phyloP scores from a whole-genome alignment of 176 grass and related monocot genomes.

The Raddia guianensis region DNA sequence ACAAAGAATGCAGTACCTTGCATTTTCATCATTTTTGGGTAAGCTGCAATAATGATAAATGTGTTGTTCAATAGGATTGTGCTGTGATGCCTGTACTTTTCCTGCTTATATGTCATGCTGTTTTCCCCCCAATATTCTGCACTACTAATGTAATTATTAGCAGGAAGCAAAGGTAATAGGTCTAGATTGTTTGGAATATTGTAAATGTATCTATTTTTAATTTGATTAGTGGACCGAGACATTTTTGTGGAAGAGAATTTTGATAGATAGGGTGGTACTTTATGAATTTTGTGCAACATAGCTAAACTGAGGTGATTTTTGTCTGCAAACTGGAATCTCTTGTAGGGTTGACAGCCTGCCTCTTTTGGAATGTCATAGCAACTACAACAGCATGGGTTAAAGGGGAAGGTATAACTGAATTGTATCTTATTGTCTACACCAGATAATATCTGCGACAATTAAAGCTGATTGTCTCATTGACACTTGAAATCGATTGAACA shows the following conservation, averaged over 20 bases:
- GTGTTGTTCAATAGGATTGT: neutral
- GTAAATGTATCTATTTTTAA: conserved; percentile 12
- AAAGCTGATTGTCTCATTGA: neutral
- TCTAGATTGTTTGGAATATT: conserved; percentile 12
- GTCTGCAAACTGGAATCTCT: conserved; percentile 13
- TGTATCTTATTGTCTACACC: conserved; percentile 7
- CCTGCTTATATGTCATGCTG: conserved; percentile 2
- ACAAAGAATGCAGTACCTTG: conserved; percentile 83
- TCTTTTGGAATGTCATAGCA: conserved; percentile 91
- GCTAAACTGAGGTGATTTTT: conserved; percentile 15
- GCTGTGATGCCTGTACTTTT: conserved; percentile 10
- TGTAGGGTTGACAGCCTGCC: conserved; percentile 69
- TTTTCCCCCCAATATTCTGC: neutral
- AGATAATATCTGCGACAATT: conserved; percentile 22
- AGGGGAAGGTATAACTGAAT: conserved; percentile 68
- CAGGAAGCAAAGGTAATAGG: neutral
- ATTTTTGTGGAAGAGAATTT: conserved; percentile 10
- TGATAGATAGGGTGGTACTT: neutral
- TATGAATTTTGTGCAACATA: conserved; percentile 18
- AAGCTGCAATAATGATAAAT: conserved; percentile 26
- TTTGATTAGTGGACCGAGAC: conserved; percentile 20
- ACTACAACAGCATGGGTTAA: conserved; percentile 94
- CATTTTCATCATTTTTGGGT: conserved; percentile 95
- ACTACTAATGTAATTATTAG: conserved; percentile 16
- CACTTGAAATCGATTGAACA: conserved; percentile 20